Conservation (phyloP, 2,329 filamentous ascomycete species). For the Pseudocercospora pini-densiflorae region DNA sequence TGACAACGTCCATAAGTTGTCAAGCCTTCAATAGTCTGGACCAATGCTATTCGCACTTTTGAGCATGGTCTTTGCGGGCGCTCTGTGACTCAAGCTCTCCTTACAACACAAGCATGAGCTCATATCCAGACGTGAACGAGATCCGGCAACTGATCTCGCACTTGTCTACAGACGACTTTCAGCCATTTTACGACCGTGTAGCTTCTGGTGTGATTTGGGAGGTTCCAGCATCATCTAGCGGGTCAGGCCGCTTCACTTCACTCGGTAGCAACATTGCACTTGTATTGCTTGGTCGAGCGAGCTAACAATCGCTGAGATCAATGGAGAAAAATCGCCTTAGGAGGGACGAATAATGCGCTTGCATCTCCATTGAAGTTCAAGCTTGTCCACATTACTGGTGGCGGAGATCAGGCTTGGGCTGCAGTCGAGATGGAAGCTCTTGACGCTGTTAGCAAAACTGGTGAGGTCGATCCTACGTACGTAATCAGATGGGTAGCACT, state of each 20-base stretch:
- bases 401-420: slow-evolving; percentile 15
- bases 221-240: slow-evolving; percentile 11
- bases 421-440: slow-evolving; percentile 11
- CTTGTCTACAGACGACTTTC: slow-evolving; percentile 8
- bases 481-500: neutral
- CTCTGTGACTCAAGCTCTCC: neutral
- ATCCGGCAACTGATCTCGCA: slow-evolving; percentile 6
- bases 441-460: slow-evolving; percentile 11
- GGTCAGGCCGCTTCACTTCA: slow-evolving; percentile 10
- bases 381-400: slow-evolving; percentile 4
- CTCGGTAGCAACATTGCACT: slow-evolving; percentile 2
- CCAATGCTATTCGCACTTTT: neutral
- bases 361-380: slow-evolving; percentile 11
- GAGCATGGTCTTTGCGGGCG: neutral
- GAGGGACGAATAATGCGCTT: slow-evolving; percentile 10
- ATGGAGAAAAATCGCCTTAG: slow-evolving; percentile 12
- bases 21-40: neutral
- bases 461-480: neutral
- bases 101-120: neutral
- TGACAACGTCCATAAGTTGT: neutral
- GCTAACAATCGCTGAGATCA: slow-evolving; percentile 1
- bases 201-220: slow-evolving; percentile 9
- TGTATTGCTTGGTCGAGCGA: slow-evolving; percentile 5
- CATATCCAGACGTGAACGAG: slow-evolving; percentile 3
- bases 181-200: slow-evolving; percentile 11